A percentile compares a stretch with the other conserved stretches of the same genome.
Evolutionary conservation across 1,139 yeast genomes (phyloP).

Genomic region (Lodderomyces pseudojiufengensis): DNA sequence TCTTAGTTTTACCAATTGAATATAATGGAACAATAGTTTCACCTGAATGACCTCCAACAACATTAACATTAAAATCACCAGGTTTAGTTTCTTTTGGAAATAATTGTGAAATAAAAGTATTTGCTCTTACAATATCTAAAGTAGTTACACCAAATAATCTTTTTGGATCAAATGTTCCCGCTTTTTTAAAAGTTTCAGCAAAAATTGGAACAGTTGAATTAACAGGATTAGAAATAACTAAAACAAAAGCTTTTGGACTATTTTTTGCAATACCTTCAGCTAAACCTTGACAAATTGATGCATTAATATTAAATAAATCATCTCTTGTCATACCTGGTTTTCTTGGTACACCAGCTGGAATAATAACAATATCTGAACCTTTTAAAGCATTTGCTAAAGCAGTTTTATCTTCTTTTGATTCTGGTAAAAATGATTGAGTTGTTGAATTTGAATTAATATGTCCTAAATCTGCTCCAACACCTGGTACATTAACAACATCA

Average conservation of each 20-base stretch:
- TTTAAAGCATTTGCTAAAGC: constrained; percentile 76
- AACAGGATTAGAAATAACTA: constrained; percentile 94
- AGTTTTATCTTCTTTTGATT: constrained; percentile 59
- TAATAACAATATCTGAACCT: constrained; percentile 82
- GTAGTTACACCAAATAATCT: constrained; percentile 97
- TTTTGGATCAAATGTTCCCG: constrained; percentile 87
- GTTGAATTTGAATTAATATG: constrained; percentile 89
- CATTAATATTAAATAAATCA: constrained; percentile 95
- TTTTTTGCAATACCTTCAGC: constrained; percentile 84
- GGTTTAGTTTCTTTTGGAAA: constrained; percentile 51
- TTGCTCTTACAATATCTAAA: constrained; percentile 88
- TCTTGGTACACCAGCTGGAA: constrained; percentile 99
- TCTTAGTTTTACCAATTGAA: constrained; percentile 51
- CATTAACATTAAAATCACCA: constrained; percentile 68
- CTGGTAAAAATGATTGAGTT: constrained; percentile 78
- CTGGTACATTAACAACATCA: constrained; percentile 93
- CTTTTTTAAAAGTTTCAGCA: constrained; percentile 84
- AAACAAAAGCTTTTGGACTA: constrained; percentile 84
- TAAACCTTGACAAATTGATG: constrained; percentile 89
- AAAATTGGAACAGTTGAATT: constrained; percentile 98
- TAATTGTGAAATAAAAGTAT: constrained; percentile 82
- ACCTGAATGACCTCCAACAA: constrained; percentile 98
- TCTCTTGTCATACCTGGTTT: constrained; percentile 99
- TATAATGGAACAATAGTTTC: constrained; percentile 94
- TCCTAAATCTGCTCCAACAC: constrained; percentile 94